A percentile compares a stretch with the other conserved stretches of the same genome.
Conservation (phyloP, 1,284 basidiomycete species). For the Malassezia arunalokei region DNA sequence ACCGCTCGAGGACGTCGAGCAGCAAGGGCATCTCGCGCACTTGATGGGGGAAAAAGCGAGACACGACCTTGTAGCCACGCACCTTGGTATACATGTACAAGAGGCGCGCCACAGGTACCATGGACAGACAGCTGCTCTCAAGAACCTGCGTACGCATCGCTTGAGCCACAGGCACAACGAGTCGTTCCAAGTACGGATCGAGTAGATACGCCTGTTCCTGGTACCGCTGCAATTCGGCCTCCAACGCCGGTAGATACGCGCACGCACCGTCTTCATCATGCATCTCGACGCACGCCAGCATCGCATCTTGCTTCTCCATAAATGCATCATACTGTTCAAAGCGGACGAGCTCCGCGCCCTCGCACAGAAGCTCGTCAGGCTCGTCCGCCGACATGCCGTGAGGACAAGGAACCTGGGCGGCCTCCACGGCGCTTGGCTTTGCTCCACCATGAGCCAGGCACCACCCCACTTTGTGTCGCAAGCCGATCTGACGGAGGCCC, state of each 20-base stretch:
- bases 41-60: conserved; percentile 80
- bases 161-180: conserved; percentile 64
- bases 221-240: conserved; percentile 54
- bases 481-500: conserved; percentile 65
- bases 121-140: background rate
- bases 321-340: conserved; percentile 25
- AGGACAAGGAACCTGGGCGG: no score
- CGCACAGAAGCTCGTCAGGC: background rate
- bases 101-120: conserved; percentile 47
- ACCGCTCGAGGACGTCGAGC: conserved; percentile 54
- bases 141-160: conserved; percentile 15
- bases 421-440: background rate
- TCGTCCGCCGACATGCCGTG: background rate
- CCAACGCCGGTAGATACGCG: background rate
- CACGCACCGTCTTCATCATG: conserved; percentile 4
- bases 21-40: conserved; percentile 67
- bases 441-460: conserved; percentile 1
- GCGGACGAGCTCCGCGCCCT: conserved; percentile 20
- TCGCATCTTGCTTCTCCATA: conserved; percentile 14
- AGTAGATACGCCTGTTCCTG: conserved; percentile 77
- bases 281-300: background rate
- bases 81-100: conserved; percentile 77
- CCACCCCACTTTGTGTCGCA: conserved; percentile 53
- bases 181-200: conserved; percentile 80
- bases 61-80: conserved; percentile 77